phyloP scores from a whole-genome alignment of 169 alveolate species.

The Plasmodium gonderi region DNA sequence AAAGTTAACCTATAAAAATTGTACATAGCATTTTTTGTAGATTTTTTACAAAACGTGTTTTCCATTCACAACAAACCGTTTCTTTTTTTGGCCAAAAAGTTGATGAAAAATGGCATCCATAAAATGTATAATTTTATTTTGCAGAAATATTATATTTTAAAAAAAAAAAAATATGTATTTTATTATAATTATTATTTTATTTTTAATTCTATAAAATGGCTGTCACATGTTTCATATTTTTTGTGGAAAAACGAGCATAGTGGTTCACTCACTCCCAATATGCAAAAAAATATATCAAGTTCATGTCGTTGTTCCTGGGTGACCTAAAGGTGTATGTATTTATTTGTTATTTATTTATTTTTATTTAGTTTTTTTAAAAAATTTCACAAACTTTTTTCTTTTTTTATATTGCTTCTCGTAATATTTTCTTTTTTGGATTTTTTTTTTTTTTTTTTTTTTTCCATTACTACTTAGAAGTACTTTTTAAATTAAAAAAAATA shows the following conservation, averaged over 20 bases:
- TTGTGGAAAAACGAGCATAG: too few species aligned
- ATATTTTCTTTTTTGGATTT: not conserved
- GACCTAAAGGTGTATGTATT: too few species aligned
- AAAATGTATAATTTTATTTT: too few species aligned
- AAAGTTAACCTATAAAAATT: not conserved
- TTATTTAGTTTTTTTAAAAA: not conserved
- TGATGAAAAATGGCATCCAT: not conserved
- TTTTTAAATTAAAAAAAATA: not conserved
- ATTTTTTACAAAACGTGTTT: not conserved
- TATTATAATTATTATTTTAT: not conserved
- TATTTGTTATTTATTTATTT: not conserved
- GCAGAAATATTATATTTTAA: too few species aligned
- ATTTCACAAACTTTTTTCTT: too few species aligned
- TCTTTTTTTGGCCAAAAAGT: not conserved
- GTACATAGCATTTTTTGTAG: not conserved
- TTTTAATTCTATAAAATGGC: too few species aligned
- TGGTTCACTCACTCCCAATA: too few species aligned
- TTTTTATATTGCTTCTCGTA: not conserved
- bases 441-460: not conserved
- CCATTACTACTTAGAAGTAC: not conserved
- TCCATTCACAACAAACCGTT: not conserved
- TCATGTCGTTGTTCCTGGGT: too few species aligned
- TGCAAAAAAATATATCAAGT: too few species aligned
- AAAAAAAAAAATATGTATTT: not conserved
- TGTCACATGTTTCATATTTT: too few species aligned